Conservation (phyloP, 768 basidiomycete genomes). For the Tephrocybe sp. region DNA sequence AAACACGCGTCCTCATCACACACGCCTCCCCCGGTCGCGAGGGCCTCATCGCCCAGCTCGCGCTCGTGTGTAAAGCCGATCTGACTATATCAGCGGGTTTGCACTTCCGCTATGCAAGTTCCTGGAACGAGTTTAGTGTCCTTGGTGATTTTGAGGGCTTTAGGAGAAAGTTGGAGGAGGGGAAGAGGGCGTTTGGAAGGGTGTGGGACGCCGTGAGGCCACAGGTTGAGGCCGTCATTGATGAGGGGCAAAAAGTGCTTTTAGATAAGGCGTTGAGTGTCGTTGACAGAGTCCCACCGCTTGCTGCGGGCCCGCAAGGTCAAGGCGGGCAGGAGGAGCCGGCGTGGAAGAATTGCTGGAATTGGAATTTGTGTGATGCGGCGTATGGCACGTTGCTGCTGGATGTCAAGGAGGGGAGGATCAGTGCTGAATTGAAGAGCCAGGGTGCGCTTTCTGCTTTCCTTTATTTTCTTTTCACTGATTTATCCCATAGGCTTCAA, state of each 20-base stretch:
- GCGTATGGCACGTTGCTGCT: slow-evolving; percentile 88
- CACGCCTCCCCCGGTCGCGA: slow-evolving; percentile 93
- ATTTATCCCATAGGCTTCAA: slow-evolving; percentile 72
- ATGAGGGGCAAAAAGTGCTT: slow-evolving; percentile 84
- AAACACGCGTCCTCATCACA: slow-evolving; percentile 91
- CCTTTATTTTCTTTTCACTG: slow-evolving; percentile 1
- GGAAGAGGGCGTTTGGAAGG: slow-evolving; percentile 82
- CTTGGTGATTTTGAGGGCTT: slow-evolving; percentile 89
- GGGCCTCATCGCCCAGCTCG: slow-evolving; percentile 88
- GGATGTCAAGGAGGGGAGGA: slow-evolving; percentile 88
- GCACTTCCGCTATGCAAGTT: slow-evolving; percentile 95
- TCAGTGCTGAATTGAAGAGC: slow-evolving; percentile 90
- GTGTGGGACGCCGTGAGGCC: slow-evolving; percentile 94
- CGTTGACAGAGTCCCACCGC: slow-evolving; percentile 75
- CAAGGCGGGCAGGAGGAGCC: slow-evolving; percentile 61
- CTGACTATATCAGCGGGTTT: slow-evolving; percentile 92
- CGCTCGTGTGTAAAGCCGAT: slow-evolving; percentile 90
- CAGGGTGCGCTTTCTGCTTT: slow-evolving; percentile 58
- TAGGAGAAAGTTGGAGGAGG: slow-evolving; percentile 72
- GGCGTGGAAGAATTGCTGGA: slow-evolving; percentile 99
- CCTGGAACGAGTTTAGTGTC: slow-evolving; percentile 96
- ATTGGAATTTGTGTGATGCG: slow-evolving; percentile 97
- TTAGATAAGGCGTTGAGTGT: slow-evolving; percentile 89
- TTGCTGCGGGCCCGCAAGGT: slow-evolving; percentile 50
- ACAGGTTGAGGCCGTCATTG: slow-evolving; percentile 90